Conservation (phyloP, 2,329 filamentous ascomycete genomes). For the Fusarium stilboides region DNA sequence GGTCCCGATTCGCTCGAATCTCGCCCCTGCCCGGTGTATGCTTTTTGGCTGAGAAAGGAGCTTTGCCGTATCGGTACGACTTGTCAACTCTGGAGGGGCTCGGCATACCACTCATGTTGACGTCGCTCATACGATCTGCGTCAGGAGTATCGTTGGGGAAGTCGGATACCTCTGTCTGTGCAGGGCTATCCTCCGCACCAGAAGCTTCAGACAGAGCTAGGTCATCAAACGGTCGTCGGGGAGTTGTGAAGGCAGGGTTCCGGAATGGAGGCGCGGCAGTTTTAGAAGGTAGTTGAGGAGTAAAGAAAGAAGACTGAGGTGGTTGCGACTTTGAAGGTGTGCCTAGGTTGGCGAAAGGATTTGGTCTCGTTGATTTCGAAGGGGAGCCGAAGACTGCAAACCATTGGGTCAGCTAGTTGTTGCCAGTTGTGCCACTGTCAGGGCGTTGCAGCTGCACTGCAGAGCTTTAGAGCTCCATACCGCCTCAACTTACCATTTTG, state of each 20-base stretch:
- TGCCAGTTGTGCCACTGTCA: background rate
- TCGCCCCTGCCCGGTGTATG: constrained; percentile 74
- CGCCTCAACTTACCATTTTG: constrained; percentile 59
- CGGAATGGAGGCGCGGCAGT: constrained; percentile 69
- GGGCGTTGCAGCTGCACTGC: background rate
- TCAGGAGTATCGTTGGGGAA: constrained; percentile 68
- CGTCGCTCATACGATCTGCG: constrained; percentile 61
- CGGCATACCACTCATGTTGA: constrained; percentile 61
- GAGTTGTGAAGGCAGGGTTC: constrained; percentile 76
- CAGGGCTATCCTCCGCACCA: constrained; percentile 73
- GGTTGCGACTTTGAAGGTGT: constrained; percentile 61
- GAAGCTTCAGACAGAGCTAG: constrained; percentile 69
- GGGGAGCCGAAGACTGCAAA: constrained; percentile 57
- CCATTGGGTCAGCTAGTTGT: constrained; percentile 39
- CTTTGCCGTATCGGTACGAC: constrained; percentile 61
- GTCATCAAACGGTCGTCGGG: constrained; percentile 70
- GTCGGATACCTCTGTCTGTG: constrained; percentile 70
- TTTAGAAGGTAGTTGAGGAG: constrained; percentile 59
- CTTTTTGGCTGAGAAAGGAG: constrained; percentile 57
- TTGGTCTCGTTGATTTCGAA: constrained; percentile 54
- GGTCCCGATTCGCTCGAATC: constrained; percentile 65
- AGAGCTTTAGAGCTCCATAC: background rate
- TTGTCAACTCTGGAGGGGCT: constrained; percentile 65
- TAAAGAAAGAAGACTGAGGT: constrained; percentile 64
- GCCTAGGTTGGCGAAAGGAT: constrained; percentile 56